These are phyloP conservation scores for Peterozyma toletana DNA, from an alignment of 805 yeast genomes.

Conservation along the genomic window DNA sequence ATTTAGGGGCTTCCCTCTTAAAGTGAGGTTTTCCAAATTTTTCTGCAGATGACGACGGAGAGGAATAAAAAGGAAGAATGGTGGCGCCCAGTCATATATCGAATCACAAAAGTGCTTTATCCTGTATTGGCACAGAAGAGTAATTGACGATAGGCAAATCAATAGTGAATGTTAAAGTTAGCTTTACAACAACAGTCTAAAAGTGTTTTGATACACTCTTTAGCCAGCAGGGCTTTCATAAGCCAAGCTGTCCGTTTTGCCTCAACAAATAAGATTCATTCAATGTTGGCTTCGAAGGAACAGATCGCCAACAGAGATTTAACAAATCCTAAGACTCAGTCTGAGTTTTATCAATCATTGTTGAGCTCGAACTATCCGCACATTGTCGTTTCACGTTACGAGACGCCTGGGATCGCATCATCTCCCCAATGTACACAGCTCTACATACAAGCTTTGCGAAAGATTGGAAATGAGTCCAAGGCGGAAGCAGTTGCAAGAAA, in stretches of 20 bases:
- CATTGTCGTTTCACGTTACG: conserved; percentile 89
- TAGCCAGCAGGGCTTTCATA: too few relatives aligned
- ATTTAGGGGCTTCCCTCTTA: too few relatives aligned
- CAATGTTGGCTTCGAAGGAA: conserved; percentile 57
- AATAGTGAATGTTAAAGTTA: too few relatives aligned
- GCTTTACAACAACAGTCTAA: too few relatives aligned
- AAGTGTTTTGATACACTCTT: too few relatives aligned
- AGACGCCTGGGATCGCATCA: conserved; percentile 87
- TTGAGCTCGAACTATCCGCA: conserved; percentile 87
- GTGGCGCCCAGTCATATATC: too few relatives aligned
- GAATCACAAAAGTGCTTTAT: too few relatives aligned
- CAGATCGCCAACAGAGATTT: conserved; percentile 79
- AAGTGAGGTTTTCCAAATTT: too few relatives aligned
- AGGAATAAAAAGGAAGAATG: too few relatives aligned
- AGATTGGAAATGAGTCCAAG: conserved; percentile 69
- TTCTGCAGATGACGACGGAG: too few relatives aligned
- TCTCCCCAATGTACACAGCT: conserved; percentile 72
- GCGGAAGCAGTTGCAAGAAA: conserved; percentile 60
- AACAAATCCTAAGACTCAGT: conserved; percentile 65
- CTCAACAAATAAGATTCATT: conserved; percentile 16
- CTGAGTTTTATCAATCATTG: conserved; percentile 71
- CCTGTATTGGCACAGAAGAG: too few relatives aligned
- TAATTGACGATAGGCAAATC: too few relatives aligned
- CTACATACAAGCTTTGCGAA: conserved; percentile 75
- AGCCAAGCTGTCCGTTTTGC: conserved; percentile 18